Evolutionary conservation across 2,329 filamentous ascomycete species (phyloP).

Genomic region (Paecilomyces dactylethromorphus): DNA sequence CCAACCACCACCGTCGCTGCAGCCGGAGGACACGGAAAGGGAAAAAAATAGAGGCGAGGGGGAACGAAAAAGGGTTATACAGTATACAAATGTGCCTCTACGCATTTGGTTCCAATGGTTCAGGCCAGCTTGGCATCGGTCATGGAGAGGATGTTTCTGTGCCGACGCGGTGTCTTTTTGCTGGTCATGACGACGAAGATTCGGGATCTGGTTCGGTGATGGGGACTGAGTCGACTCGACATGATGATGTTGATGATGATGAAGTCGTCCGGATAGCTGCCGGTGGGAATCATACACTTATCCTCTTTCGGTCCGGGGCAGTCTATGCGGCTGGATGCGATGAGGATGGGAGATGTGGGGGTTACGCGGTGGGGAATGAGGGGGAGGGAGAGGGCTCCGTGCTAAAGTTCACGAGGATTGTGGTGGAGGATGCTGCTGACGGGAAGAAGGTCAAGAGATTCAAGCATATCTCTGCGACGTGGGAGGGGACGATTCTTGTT

Average conservation of each 20-base stretch:
- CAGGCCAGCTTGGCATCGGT: constrained; percentile 65
- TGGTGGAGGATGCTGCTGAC: constrained; percentile 9
- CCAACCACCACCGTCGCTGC: too few relatives aligned
- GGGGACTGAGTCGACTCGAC: constrained; percentile 13
- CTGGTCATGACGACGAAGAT: constrained; percentile 9
- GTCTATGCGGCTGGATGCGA: constrained; percentile 63
- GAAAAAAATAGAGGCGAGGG: neutral
- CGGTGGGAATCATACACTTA: constrained; percentile 82
- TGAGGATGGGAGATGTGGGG: constrained; percentile 39
- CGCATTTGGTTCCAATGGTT: constrained; percentile 70
- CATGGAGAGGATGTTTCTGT: constrained; percentile 65
- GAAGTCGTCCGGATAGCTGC: constrained; percentile 42
- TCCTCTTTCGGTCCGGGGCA: constrained; percentile 54
- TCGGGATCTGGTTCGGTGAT: constrained; percentile 23
- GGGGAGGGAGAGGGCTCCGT: constrained; percentile 28
- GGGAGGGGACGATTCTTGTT: constrained; percentile 66
- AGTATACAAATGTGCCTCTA: constrained; percentile 46
- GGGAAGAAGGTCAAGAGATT: constrained; percentile 21
- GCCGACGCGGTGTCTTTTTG: constrained; percentile 58
- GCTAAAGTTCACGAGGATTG: constrained; percentile 20
- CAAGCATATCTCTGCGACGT: constrained; percentile 61
- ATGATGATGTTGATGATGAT: constrained; percentile 20
- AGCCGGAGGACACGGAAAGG: neutral
- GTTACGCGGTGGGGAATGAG: constrained; percentile 52
- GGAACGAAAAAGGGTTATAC: too few relatives aligned